Conservation (phyloP, 2,329 filamentous ascomycete genomes). For the Fusarium stilboides region DNA sequence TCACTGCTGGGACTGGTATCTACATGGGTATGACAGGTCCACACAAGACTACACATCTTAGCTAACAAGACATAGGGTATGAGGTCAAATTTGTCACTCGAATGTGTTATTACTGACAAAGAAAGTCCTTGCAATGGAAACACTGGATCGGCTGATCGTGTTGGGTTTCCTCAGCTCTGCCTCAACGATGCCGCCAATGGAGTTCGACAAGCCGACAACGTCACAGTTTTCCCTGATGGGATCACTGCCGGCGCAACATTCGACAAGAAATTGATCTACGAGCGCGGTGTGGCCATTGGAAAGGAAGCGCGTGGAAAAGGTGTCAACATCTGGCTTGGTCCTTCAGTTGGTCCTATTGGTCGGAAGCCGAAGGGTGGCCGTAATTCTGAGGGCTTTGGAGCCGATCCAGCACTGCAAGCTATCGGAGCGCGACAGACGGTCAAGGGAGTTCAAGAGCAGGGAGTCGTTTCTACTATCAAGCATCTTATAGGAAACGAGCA, state of each 20-base stretch:
- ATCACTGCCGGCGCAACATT: conserved; percentile 83
- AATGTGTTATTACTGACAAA: conserved; percentile 6
- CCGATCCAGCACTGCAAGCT: conserved; percentile 81
- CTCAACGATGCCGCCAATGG: conserved; percentile 81
- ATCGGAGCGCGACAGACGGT: conserved; percentile 85
- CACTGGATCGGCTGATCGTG: conserved; percentile 77
- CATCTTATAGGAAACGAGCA: conserved; percentile 71
- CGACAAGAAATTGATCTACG: conserved; percentile 79
- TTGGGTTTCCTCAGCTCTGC: conserved; percentile 81
- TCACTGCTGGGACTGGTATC: conserved; percentile 79
- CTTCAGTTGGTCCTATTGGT: conserved; percentile 79
- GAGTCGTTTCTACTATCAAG: conserved; percentile 71
- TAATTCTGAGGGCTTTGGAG: conserved; percentile 82
- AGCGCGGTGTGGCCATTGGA: conserved; percentile 77
- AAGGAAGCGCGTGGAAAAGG: conserved; percentile 82
- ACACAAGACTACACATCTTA: neutral
- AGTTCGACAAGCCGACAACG: conserved; percentile 79
- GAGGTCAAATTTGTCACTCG: accelerated
- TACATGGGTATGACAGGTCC: conserved; percentile 71
- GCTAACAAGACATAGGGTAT: conserved; percentile 36
- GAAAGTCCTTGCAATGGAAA: conserved; percentile 79
- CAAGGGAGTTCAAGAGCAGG: conserved; percentile 74
- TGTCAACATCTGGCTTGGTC: conserved; percentile 79
- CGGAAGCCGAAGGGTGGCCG: conserved; percentile 80
- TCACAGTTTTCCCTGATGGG: conserved; percentile 84